Evolutionary conservation across 805 yeast genomes (phyloP), one percentile per base, ranked within the genome.

Genomic region (Lachancea dasiensis): DNA sequence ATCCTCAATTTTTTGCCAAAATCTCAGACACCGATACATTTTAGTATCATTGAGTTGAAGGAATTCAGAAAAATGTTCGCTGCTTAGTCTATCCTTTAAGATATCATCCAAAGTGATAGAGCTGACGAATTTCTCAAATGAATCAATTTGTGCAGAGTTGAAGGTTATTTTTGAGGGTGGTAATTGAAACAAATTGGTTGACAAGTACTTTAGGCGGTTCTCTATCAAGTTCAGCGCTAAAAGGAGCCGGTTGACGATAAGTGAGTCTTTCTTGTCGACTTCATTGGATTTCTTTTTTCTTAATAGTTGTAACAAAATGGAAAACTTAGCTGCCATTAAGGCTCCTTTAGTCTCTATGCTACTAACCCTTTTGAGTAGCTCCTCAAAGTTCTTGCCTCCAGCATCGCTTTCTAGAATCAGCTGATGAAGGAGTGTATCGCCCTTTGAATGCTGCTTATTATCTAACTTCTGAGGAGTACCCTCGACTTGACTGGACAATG

Each of bases 1-100:
- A 0, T 72, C 67, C 43, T 85, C 82, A 2, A 86, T 80, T 2
- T 74, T 70, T 4, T 72, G 54, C 86, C 87, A 83, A 43, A 76
- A 77, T 30, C 78, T 79, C 3, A 86, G 51, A 20, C 78, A 52
- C 4, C 46, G 35, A 9, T 44, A 27, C 6, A 41, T 20, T 11
- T 29, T 25, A 15, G 33, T 24, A 18, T 36, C 30, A 10, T 29
- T 14, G 19, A 15, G n/a, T 2, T 14, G 10, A 8, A 55, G 29
- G 33, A 29, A 58, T 5, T 32, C 29, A 6, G 43, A 36, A 23
- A 57, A 56, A 29, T 28, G 45, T 4, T 39, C 11, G 2, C 43
- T n/a, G 32, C 51, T 48, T 9, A 37, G 29, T 5, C 36, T 38
- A 27, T 54, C 52, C 14, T 40, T 33, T 3, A 52, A 16, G 6